Conservation (phyloP, 345 rosid genomes). For the Leavenworthia alabamica region DNA sequence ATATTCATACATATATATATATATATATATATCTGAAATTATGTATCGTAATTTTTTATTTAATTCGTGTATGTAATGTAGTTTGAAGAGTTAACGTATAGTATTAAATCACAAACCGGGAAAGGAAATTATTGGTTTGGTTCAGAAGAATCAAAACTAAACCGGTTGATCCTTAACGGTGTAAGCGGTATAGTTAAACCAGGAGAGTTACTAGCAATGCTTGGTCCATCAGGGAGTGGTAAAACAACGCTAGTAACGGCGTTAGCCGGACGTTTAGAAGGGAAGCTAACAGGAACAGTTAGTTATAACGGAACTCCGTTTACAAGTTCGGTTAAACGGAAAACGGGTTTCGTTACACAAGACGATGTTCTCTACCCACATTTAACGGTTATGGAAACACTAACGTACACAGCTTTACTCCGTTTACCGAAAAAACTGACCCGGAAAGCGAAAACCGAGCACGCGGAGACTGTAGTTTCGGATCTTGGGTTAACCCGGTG, state of each 20-base stretch:
- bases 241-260: conserved; percentile 87
- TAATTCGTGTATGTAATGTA: conserved; percentile 27
- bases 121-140: conserved; percentile 31
- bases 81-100: conserved; percentile 73
- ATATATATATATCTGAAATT: not conserved
- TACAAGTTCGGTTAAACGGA: conserved; percentile 69
- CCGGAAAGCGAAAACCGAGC: conserved; percentile 53
- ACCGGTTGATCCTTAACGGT: conserved; percentile 57
- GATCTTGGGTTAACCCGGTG: conserved; percentile 74
- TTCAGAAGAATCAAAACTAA: conserved; percentile 44
- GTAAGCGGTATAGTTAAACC: conserved; percentile 77
- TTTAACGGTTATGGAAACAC: conserved; percentile 73
- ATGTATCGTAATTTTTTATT: not conserved
- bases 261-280: conserved; percentile 60
- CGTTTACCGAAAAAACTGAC: conserved; percentile 65
- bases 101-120: conserved; percentile 31
- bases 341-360: conserved; percentile 73
- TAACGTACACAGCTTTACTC: conserved; percentile 65
- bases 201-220: conserved; percentile 86
- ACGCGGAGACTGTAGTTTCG: conserved; percentile 51
- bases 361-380: conserved; percentile 86
- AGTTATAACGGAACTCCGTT: conserved; percentile 58
- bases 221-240: conserved; percentile 95
- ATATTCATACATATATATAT: not conserved
- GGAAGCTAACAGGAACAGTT: conserved; percentile 63